Conservation (phyloP, 768 basidiomycete species). For the Chalciporus pseudorubinellus region DNA sequence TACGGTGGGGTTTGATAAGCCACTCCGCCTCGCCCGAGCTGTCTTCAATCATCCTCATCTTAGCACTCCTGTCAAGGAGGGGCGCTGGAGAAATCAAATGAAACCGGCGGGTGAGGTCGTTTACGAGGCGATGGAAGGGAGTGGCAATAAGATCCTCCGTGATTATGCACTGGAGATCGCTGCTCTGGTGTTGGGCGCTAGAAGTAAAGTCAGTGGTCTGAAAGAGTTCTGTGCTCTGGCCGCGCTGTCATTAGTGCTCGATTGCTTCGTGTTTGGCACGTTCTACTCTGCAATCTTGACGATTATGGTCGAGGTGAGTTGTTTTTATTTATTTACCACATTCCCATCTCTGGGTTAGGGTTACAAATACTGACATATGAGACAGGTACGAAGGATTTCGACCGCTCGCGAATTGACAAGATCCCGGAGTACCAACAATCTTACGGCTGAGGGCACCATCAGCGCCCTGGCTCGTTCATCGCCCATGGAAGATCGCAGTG, state of each 20-base stretch:
- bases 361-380: conserved; percentile 10
- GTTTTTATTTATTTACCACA: conserved; percentile 21
- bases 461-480: conserved; percentile 28
- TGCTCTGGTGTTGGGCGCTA: conserved; percentile 84
- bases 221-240: conserved; percentile 95
- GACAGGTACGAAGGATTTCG: conserved; percentile 69
- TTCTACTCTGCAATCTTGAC: conserved; percentile 87
- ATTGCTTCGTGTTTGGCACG: conserved; percentile 85
- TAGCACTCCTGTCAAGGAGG: conserved; percentile 37
- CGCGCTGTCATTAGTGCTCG: conserved; percentile 79
- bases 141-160: conserved; percentile 81
- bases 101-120: conserved; percentile 84
- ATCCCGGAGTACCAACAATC: conserved; percentile 33
- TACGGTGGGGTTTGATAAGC: conserved; percentile 99
- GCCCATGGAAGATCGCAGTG: conserved; percentile 14
- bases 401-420: conserved; percentile 51
- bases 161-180: conserved; percentile 93
- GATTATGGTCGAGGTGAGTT: conserved; percentile 90
- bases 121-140: conserved; percentile 74
- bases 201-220: conserved; percentile 82
- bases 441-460: conserved; percentile 30
- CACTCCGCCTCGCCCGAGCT: conserved; percentile 83
- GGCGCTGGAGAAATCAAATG: conserved; percentile 43
- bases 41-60: conserved; percentile 83
- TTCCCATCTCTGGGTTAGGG: conserved; percentile 3